Evolutionary conservation across 768 basidiomycete species (phyloP), one percentile per base, ranked within the genome.

Genomic region (Auriscalpium microsporum): DNA sequence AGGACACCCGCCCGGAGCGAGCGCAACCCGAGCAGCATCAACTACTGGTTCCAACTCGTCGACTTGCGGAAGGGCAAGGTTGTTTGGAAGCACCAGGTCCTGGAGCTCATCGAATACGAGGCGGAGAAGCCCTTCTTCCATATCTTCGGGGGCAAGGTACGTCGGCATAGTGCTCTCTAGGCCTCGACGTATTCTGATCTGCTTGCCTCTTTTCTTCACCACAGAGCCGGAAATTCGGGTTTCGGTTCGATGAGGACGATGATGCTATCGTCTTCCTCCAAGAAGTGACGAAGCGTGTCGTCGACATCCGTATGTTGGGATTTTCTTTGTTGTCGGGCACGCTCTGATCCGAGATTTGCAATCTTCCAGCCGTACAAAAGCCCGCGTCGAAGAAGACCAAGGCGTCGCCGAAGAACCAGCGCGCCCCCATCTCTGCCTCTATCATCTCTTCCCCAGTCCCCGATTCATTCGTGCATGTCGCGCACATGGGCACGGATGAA

Each of bases 41-140:
- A 65, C 50, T 74, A 78, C 61, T 86, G 84, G 84, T 86, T 87
- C 67, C 76, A 82, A 48, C 77, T 87, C 48, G 70, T 82, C 42
- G 83, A 84, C 56, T 68, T 76, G 54, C 75, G 74, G 51, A 74
- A 78, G 3, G 79, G 76, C 35, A 81, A 79, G 64, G 77, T 82
- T 40, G 74, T 84, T 10, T 88, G 86, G 86, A 75, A 78, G 67
- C 85, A 87, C 71, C 78, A 78, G 57, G 73, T 87, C 53, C 80
- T 81, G 0, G 71, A 72, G 46, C 71, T 72, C 48, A 78, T 86
- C 62, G 77, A 83, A 52, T 97, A 94, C 68, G 78, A 80, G 62
- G 77, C 86, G 61, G 92, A 96, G 68, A 81, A 87, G 55, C 88
- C 91, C 2, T 95, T 95, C 73, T 96, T 96, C 71, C 92, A 97